These are phyloP conservation scores for Alternaria sp. DNA, from an alignment of 2,329 filamentous ascomycete genomes.

Conservation along the genomic window DNA sequence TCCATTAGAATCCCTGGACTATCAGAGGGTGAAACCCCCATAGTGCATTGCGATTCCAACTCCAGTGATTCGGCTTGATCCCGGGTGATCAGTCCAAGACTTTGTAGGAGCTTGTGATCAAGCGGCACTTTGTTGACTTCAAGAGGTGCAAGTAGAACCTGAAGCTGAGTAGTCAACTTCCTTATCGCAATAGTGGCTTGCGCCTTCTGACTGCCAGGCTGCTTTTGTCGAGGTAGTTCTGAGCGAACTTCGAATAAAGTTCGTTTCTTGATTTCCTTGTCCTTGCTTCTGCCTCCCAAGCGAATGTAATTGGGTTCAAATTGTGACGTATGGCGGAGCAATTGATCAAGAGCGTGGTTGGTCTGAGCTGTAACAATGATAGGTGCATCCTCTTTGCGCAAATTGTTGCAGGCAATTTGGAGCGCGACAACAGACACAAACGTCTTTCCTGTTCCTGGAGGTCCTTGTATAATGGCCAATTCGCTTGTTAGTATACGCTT, in stretches of 20 bases:
- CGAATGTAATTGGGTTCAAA: constrained; percentile 72
- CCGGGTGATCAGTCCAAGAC: constrained; percentile 67
- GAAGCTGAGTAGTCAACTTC: constrained; percentile 35
- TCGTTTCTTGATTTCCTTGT: constrained; percentile 69
- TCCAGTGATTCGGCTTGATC: constrained; percentile 71
- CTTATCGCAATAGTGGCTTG: constrained; percentile 55
- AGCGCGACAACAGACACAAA: constrained; percentile 79
- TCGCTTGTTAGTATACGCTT: constrained; percentile 74
- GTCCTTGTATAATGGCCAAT: constrained; percentile 82
- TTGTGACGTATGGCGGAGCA: constrained; percentile 70
- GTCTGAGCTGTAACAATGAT: constrained; percentile 86
- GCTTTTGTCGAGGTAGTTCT: constrained; percentile 28
- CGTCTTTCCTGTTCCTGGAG: constrained; percentile 83
- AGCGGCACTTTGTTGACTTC: constrained; percentile 31
- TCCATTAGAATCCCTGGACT: constrained; percentile 54
- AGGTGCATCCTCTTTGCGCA: constrained; percentile 65
- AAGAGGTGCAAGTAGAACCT: constrained; percentile 38
- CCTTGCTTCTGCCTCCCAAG: constrained; percentile 74
- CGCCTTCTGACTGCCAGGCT: constrained; percentile 51
- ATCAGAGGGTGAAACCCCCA: constrained; percentile 44
- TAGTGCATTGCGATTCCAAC: constrained; percentile 57
- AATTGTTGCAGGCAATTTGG: constrained; percentile 70
- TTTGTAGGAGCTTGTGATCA: constrained; percentile 57
- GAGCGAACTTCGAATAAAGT: constrained; percentile 71
- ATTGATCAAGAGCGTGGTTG: constrained; percentile 88